These are phyloP conservation scores for Candida sojae DNA, from an alignment of 1,139 yeast species.

Conservation along the genomic window DNA sequence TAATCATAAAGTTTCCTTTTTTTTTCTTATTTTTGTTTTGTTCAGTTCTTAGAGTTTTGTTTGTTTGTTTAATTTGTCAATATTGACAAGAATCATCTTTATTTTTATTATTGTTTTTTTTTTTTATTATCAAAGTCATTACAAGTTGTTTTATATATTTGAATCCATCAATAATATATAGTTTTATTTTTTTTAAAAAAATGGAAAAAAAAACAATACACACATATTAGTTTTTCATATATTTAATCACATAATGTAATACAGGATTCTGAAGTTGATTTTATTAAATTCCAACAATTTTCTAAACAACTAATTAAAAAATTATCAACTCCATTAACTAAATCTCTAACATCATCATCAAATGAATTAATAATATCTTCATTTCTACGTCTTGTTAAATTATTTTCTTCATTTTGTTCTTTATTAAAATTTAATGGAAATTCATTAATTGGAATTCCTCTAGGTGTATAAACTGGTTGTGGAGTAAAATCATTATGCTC, in stretches of 20 bases:
- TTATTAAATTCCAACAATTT: constrained; percentile 11
- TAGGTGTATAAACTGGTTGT: constrained; percentile 24
- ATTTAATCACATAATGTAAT: constrained; percentile 2
- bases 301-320: constrained; percentile 15
- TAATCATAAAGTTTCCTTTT: constrained; percentile 41
- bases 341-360: constrained; percentile 18
- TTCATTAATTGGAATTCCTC: constrained; percentile 26
- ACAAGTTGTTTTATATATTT: neutral
- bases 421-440: constrained; percentile 20
- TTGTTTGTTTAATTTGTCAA: neutral
- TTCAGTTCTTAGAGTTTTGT: constrained; percentile 7
- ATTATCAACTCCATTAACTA: constrained; percentile 17
- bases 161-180: neutral
- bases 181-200: no score
- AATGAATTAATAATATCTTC: constrained; percentile 19
- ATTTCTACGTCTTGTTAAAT: constrained; percentile 8
- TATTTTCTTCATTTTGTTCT: constrained; percentile 10
- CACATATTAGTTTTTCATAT: neutral
- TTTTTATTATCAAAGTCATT: no score
- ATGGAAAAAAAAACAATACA: neutral
- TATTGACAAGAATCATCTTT: no score
- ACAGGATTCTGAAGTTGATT: constrained; percentile 8
- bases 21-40: neutral
- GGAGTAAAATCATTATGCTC: constrained; percentile 9
- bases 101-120: no score